Evolutionary conservation across 345 rosid genomes (phyloP), one percentile per base, ranked within the genome.

Genomic region (Ceriops zippeliana): DNA sequence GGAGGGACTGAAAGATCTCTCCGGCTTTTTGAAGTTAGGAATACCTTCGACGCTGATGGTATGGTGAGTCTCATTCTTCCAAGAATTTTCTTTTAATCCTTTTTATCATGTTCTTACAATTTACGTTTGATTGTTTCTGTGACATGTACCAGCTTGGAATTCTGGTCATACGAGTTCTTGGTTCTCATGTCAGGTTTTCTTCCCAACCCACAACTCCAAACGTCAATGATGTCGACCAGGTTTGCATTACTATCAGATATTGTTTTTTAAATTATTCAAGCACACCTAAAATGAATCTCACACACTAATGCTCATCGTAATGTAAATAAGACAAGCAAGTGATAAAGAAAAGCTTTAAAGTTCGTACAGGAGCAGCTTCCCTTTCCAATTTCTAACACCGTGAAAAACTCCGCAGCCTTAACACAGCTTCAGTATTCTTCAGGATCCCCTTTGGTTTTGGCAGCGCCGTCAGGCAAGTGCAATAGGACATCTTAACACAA

Each of bases 181-280:
- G 82, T 78, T 37, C 24, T 81, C 34, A 67, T 73, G 73, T 78
- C 80, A 9, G 78, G 78, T 58, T 61, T 82, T 30, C 80, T 78
- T 70, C 71, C 82, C n/a, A 81, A 78, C 78, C 85, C 80, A 21
- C 63, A 42, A 64, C 78, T 81, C 17, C 80, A 78, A 76, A 42
- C 73, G 21, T 78, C 85, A 24, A 68, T 82, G 82, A 78, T 73
- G 80, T 78, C 80, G 2, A 63, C 78, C 70, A 72, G 84, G 81
- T 81, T 74, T 54, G 75, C 27, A 30, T 42, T 13, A 42, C 16
- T 0, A 13, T 42, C 16, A 42, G 19, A 2, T 11, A 3, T 42
- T 13, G 4, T 3, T 42, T 42, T 42, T 15, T 13, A 13, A 13
- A 42, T 42, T 42, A 42, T 42, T 42, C 49, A 42, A 13, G 19